These are phyloP conservation scores for Candida vartiovaarae DNA, from an alignment of 805 yeast species.

Conservation along the genomic window DNA sequence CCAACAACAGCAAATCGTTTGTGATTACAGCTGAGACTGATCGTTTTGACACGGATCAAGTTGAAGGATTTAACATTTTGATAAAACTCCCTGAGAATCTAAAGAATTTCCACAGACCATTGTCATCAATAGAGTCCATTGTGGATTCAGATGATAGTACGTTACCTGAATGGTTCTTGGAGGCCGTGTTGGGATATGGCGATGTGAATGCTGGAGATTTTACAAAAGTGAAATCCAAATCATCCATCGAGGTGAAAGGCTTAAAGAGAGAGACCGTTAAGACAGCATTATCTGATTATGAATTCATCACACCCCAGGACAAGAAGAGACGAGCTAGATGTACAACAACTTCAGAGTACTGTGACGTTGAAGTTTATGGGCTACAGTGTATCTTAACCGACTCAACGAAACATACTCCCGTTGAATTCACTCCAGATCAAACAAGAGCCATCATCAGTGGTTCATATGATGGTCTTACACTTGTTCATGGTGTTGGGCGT, in stretches of 20 bases:
- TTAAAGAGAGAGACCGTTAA: constrained; percentile 1
- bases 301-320: not conserved
- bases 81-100: constrained; percentile 17
- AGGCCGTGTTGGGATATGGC: constrained; percentile 28
- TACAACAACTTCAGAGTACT: not conserved
- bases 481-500: constrained; percentile 48
- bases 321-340: constrained; percentile 7
- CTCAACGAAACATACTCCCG: not conserved
- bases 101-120: not conserved
- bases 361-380: not conserved
- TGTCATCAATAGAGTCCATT: constrained; percentile 3
- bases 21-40: not conserved
- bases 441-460: constrained; percentile 18
- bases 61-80: constrained; percentile 20
- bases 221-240: not conserved
- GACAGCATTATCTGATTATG: constrained; percentile 1
- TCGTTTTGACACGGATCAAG: not conserved
- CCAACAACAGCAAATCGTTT: not conserved
- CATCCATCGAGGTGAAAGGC: not conserved
- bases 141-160: constrained; percentile 2
- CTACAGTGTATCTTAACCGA: not conserved
- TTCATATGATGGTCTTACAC: constrained; percentile 30
- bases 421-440: constrained; percentile 1
- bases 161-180: constrained; percentile 30
- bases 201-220: constrained; percentile 5